Evolutionary conservation across 345 rosid species (phyloP).

Genomic region (Angophora floribunda): DNA sequence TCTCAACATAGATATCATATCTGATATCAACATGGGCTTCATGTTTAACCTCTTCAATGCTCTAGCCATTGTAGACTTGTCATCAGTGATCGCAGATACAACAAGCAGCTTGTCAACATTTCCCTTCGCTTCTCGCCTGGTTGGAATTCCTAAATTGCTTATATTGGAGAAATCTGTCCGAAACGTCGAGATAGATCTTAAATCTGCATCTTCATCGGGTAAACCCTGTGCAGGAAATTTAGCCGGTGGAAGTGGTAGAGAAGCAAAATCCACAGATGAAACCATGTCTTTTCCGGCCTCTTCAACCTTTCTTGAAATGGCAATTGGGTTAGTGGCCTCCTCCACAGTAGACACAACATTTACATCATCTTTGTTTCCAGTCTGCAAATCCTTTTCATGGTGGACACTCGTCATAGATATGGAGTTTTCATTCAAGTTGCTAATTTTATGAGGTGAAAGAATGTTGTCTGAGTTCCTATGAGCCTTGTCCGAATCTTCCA

Average conservation of each 20-base stretch:
- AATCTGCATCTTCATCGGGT: background rate
- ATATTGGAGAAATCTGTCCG: background rate
- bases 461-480: background rate
- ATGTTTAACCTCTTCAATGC: constrained; percentile 11
- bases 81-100: background rate
- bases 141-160: constrained; percentile 2
- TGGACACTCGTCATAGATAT: background rate
- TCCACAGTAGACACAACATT: background rate
- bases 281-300: background rate
- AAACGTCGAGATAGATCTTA: background rate
- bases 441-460: background rate
- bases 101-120: background rate
- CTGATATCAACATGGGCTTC: constrained; percentile 29
- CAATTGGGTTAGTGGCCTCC: background rate
- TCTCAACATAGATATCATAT: constrained; percentile 46
- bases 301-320: background rate
- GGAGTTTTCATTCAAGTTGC: background rate
- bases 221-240: background rate
- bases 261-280: background rate
- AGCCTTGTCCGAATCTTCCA: background rate
- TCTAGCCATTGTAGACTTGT: background rate
- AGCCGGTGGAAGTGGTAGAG: background rate
- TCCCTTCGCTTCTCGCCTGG: background rate
- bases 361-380: background rate
- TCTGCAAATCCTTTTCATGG: background rate